These are phyloP conservation scores for Suillus americanus DNA, from an alignment of 768 basidiomycete species.

Conservation along the genomic window DNA sequence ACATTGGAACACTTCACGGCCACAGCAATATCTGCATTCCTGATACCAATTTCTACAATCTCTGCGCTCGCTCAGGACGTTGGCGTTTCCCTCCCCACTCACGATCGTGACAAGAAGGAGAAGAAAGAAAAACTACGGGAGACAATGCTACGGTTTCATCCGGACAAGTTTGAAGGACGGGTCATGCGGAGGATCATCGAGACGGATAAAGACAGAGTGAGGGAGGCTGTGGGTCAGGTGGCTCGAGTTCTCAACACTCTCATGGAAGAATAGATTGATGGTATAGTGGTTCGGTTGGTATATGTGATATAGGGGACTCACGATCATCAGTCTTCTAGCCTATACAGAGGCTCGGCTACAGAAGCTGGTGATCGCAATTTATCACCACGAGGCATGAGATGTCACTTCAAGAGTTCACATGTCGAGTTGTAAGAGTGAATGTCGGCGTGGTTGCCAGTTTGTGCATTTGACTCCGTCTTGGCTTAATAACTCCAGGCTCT, in stretches of 20 bases:
- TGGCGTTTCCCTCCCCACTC: conserved; percentile 11
- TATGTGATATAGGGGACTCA: not conserved
- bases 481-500: not conserved
- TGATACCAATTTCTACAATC: conserved; percentile 37
- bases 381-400: not conserved
- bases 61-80: not conserved
- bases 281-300: not conserved
- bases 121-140: conserved; percentile 65
- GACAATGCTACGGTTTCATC: conserved; percentile 72
- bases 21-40: conserved; percentile 56
- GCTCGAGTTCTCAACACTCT: conserved; percentile 58
- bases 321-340: not conserved
- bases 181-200: conserved; percentile 52
- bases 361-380: not conserved
- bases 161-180: conserved; percentile 80
- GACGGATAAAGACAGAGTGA: conserved; percentile 48
- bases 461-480: not conserved
- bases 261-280: conserved; percentile 35
- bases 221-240: conserved; percentile 63
- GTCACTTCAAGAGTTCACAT: not conserved
- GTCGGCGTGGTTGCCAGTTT: not conserved
- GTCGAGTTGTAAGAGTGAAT: not conserved
- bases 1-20: conserved; percentile 50
- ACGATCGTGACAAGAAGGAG: conserved; percentile 40
- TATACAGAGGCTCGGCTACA: not conserved